Evolutionary conservation across 345 rosid genomes (phyloP).

Genomic region (Anacardium occidentale): DNA sequence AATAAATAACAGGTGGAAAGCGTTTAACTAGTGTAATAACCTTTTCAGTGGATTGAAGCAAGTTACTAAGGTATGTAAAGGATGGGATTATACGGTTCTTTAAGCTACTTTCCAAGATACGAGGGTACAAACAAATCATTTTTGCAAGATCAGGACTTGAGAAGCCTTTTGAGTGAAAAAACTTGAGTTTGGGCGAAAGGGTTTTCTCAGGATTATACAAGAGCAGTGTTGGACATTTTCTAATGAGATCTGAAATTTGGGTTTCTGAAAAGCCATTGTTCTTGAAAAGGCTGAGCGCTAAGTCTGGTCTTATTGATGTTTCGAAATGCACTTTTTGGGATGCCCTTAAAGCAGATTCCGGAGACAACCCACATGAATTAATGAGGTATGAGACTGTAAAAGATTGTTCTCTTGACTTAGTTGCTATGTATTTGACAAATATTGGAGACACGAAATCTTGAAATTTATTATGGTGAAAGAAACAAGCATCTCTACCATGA

Average conservation of each 20-base stretch:
- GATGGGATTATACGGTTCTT: slow-evolving; percentile 14
- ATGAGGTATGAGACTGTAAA: slow-evolving; percentile 43
- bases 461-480: neutral
- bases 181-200: no score
- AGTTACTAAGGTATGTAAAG: slow-evolving; percentile 1
- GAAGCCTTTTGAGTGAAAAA: slow-evolving; percentile 18
- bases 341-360: slow-evolving; percentile 22
- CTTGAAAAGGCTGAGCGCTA: slow-evolving; percentile 11
- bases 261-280: slow-evolving; percentile 15
- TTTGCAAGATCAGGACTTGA: slow-evolving; percentile 10
- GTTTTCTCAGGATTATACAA: neutral
- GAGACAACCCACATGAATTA: slow-evolving; percentile 33
- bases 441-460: no score
- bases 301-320: slow-evolving; percentile 23
- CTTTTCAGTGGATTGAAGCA: slow-evolving; percentile 6
- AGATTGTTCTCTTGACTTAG: neutral
- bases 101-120: slow-evolving; percentile 11
- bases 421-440: slow-evolving; percentile 13
- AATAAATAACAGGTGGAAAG: neutral
- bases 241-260: neutral
- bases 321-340: slow-evolving; percentile 17
- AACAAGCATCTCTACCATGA: no score
- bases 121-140: neutral
- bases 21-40: neutral
- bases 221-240: slow-evolving; percentile 5